Evolutionary conservation across 306 rosid species (phyloP).

Genomic region (Citrullus amarus): DNA sequence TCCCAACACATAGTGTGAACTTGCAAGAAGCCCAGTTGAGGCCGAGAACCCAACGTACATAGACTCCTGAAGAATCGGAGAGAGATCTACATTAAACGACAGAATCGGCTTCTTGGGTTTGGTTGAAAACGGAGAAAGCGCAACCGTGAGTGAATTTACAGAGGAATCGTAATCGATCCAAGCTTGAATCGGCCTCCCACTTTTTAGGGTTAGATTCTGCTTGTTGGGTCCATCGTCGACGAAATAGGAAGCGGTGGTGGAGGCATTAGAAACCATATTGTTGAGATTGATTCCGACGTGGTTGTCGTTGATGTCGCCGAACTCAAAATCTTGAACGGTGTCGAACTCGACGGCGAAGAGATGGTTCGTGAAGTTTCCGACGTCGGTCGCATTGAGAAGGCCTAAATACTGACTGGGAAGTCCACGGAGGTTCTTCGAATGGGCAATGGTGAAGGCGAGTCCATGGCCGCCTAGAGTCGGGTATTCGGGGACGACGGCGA

Average conservation of each 20-base stretch:
- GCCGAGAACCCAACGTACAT: constrained; percentile 90
- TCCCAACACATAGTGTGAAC: constrained; percentile 77
- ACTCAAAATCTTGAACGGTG: constrained; percentile 75
- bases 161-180: constrained; percentile 72
- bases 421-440: constrained; percentile 39
- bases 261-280: constrained; percentile 37
- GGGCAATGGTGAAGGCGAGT: constrained; percentile 49
- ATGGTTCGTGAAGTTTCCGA: constrained; percentile 52
- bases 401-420: constrained; percentile 77
- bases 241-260: constrained; percentile 37
- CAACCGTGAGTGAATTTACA: constrained; percentile 22
- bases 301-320: constrained; percentile 67
- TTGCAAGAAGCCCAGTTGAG: constrained; percentile 79
- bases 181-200: constrained; percentile 43
- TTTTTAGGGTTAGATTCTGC: constrained; percentile 34
- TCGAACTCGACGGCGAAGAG: constrained; percentile 78
- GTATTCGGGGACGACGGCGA: constrained; percentile 60
- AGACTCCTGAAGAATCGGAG: constrained; percentile 31
- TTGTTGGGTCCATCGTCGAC: constrained; percentile 14
- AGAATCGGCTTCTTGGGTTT: constrained; percentile 50
- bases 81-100: constrained; percentile 41
- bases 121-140: constrained; percentile 42
- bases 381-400: constrained; percentile 39
- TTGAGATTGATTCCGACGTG: constrained; percentile 71
- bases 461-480: constrained; percentile 88